Percentiles rank a stretch among this genome's conserved stretches.
phyloP scores from a whole-genome alignment of 306 rosid genomes.

The Urtica urens region DNA sequence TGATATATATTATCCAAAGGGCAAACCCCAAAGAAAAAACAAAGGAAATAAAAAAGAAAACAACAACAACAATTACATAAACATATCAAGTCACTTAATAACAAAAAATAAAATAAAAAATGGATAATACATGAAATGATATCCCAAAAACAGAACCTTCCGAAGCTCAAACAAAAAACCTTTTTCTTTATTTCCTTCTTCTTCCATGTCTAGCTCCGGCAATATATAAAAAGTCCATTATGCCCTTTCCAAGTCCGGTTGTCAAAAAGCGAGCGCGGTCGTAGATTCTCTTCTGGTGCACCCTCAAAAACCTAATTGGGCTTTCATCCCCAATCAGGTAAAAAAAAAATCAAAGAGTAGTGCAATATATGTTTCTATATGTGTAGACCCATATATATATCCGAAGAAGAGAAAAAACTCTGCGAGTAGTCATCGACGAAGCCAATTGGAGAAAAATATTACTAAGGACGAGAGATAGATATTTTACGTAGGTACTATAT shows the following conservation, averaged over 20 bases:
- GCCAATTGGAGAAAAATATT: not conserved
- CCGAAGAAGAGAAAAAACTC: constrained; percentile 9
- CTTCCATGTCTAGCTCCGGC: constrained; percentile 11
- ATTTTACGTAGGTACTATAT: not conserved
- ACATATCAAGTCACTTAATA: constrained; percentile 28
- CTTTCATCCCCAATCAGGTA: constrained; percentile 18
- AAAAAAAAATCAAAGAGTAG: constrained; percentile 24
- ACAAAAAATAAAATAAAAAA: constrained; percentile 25
- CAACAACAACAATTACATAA: constrained; percentile 30
- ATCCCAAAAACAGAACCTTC: constrained; percentile 12
- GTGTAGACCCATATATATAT: too few species aligned
- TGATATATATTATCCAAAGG: too few species aligned
- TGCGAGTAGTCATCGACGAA: not conserved
- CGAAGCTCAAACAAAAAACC: constrained; percentile 14
- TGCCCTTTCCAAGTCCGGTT: constrained; percentile 12
- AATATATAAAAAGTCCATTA: too few species aligned
- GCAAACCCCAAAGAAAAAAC: constrained; percentile 25
- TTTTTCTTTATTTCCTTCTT: constrained; percentile 22
- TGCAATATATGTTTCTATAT: too few species aligned
- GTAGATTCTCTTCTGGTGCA: constrained; percentile 23
- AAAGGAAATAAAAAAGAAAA: constrained; percentile 31
- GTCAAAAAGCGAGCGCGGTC: constrained; percentile 24
- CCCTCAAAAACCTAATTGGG: constrained; percentile 32
- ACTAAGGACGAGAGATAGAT: not conserved
- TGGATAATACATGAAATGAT: constrained; percentile 15